Evolutionary conservation across 2,329 filamentous ascomycete genomes (phyloP), one percentile per base, ranked within the genome.

Genomic region (Xylariaceae sp.): DNA sequence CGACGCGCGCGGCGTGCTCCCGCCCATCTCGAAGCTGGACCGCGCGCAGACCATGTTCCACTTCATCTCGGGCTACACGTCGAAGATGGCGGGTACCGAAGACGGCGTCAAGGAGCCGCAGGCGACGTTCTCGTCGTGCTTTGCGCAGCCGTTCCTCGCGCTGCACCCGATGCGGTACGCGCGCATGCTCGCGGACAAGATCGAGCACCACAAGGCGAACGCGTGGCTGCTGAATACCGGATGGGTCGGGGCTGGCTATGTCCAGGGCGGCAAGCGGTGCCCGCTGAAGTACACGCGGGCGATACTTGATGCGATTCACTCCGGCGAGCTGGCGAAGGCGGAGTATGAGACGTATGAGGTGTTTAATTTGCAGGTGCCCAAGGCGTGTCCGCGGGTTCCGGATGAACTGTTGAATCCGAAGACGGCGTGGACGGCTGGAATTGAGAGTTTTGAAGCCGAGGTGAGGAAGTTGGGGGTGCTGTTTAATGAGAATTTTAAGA

Each of bases 11-110:
- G 94, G 94, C 81, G 94, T 99, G 53, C 87, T 99, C 58, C 94
- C 94, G 59, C 94, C 94, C 53, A 97, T 99, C 79, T 97, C 92
- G 71, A 97, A 97, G 84, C 88, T 99, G 74, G 87, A 89, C 82
- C 85, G 88, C 66, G 86, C 90, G 71, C 94, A 97, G 81, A 96
- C 92, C 76, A 97, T 99, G 93, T 99, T 97, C 88, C 94, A 99
- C 84, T 99, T 99, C 87, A 99, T 99, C 79, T 96, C 90, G 15
- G 94, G 94, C 70, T 99, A 99, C 84, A 99, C 94, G 66, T 97
- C 93, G 74, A 99, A 99, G 88, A 99, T 99, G 94, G 94, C 94
- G 66, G 94, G 94, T 72, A 99, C 94, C 39, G 94, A 99, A 80
- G 91, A 97, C 67, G 94, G 94, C 72, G 87, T 99, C 66, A 95